Evolutionary conservation across 2,329 filamentous ascomycete species (phyloP).

Genomic region (Clonostachys solani): DNA sequence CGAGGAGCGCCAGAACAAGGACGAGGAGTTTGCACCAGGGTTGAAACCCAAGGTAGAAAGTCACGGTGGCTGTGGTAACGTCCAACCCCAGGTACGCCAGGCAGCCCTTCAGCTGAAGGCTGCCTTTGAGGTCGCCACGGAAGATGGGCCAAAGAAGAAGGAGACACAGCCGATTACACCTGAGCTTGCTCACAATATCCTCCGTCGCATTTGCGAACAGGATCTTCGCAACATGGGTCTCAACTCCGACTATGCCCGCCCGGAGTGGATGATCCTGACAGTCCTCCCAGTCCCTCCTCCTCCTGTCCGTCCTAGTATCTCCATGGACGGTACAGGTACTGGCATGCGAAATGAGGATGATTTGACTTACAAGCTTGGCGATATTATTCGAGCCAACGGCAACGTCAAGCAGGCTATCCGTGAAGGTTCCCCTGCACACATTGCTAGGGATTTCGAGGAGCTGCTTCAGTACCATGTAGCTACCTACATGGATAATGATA

Average conservation of each 20-base stretch:
- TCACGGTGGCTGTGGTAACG: constrained; percentile 92
- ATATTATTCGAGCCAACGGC: constrained; percentile 96
- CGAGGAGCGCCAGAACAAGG: constrained; percentile 66
- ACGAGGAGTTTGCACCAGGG: constrained; percentile 61
- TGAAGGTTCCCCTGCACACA: constrained; percentile 88
- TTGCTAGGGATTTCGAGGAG: constrained; percentile 85
- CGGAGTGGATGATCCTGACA: constrained; percentile 97
- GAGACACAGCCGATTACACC: constrained; percentile 83
- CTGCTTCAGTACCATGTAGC: constrained; percentile 96
- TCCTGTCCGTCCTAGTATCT: constrained; percentile 93
- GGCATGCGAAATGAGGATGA: constrained; percentile 97
- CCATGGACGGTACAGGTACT: constrained; percentile 89
- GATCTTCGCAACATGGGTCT: constrained; percentile 86
- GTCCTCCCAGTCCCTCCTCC: constrained; percentile 94
- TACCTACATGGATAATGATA: constrained; percentile 99
- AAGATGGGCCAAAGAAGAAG: constrained; percentile 68
- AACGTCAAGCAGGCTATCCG: constrained; percentile 89
- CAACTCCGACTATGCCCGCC: constrained; percentile 90
- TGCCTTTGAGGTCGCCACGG: constrained; percentile 58
- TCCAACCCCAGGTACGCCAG: constrained; percentile 83
- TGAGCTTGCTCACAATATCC: constrained; percentile 78
- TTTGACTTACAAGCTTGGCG: constrained; percentile 97
- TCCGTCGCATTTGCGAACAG: constrained; percentile 76
- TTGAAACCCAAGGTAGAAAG: constrained; percentile 48
- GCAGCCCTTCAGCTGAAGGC: constrained; percentile 79